Conservation (phyloP, 2,329 filamentous ascomycete species). For the Fusarium sp. region DNA sequence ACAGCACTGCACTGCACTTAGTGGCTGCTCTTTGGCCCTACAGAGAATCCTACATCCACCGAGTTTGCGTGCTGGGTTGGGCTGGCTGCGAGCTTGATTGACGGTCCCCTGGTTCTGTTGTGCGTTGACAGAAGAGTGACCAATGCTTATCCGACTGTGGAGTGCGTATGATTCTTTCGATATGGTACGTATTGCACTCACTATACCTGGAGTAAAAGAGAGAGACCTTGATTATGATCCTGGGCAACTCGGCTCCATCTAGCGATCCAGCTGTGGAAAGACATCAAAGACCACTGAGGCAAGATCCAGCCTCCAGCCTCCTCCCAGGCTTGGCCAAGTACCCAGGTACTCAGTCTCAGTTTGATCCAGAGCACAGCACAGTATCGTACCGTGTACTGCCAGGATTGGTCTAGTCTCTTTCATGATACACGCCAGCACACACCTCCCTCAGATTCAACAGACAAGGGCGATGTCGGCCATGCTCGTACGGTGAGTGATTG, state of each 20-base stretch:
- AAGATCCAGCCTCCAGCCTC: conserved; percentile 20
- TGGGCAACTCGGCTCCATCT: conserved; percentile 1
- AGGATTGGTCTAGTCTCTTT: conserved; percentile 16
- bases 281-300: conserved; percentile 18
- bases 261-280: conserved; percentile 8
- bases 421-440: conserved; percentile 29
- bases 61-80: conserved; percentile 31
- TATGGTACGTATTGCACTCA: background rate
- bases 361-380: conserved; percentile 29
- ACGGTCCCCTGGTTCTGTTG: conserved; percentile 40
- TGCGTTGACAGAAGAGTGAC: conserved; percentile 45
- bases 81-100: conserved; percentile 34
- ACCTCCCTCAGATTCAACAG: conserved; percentile 11
- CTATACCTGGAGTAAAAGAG: background rate
- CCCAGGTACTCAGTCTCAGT: conserved; percentile 20
- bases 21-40: conserved; percentile 34
- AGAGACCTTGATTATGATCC: conserved; percentile 20
- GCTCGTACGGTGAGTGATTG: conserved; percentile 19
- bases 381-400: conserved; percentile 25
- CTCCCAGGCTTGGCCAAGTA: background rate
- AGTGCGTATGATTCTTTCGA: conserved; percentile 15
- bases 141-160: conserved; percentile 45
- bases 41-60: conserved; percentile 42
- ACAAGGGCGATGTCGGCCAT: conserved; percentile 33
- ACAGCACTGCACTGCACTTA: background rate